A percentile compares a stretch with the other conserved stretches of the same genome.
These are phyloP conservation scores for Ogataea nakhonphanomensis DNA, from an alignment of 805 yeast species.

Conservation along the genomic window DNA sequence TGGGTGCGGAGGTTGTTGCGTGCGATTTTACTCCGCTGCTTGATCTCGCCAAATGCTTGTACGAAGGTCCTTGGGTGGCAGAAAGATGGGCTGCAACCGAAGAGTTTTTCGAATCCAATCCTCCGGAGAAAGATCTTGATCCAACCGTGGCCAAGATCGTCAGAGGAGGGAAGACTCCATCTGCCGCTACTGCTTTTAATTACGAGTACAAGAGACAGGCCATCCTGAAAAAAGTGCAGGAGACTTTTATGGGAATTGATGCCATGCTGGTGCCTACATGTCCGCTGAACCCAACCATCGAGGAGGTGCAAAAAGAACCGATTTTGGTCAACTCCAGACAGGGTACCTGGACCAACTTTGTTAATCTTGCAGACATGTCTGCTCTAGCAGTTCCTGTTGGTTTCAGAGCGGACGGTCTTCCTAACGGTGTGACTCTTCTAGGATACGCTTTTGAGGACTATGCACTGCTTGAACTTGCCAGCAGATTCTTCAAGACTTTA, in stretches of 20 bases:
- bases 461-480: conserved; percentile 83
- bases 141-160: conserved; percentile 80
- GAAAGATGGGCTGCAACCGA: conserved; percentile 85
- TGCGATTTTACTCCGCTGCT: conserved; percentile 73
- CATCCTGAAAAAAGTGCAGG: conserved; percentile 61
- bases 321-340: conserved; percentile 80
- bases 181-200: conserved; percentile 81
- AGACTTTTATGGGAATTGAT: conserved; percentile 58
- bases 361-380: conserved; percentile 87
- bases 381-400: conserved; percentile 92
- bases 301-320: conserved; percentile 72
- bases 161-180: conserved; percentile 68
- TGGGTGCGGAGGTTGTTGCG: conserved; percentile 57
- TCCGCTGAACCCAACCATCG: conserved; percentile 84
- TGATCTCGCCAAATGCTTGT: conserved; percentile 80
- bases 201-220: conserved; percentile 85
- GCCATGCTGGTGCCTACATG: conserved; percentile 89
- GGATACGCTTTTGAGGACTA: conserved; percentile 82
- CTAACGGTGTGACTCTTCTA: conserved; percentile 84
- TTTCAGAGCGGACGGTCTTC: conserved; percentile 81
- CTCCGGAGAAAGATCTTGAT: conserved; percentile 69
- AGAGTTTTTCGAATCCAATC: conserved; percentile 66
- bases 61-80: conserved; percentile 99
- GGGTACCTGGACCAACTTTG: conserved; percentile 98
- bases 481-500: conserved; percentile 54